Conservation (phyloP, 371 early-diverging fungal species). For the Lichtheimia ornata region DNA sequence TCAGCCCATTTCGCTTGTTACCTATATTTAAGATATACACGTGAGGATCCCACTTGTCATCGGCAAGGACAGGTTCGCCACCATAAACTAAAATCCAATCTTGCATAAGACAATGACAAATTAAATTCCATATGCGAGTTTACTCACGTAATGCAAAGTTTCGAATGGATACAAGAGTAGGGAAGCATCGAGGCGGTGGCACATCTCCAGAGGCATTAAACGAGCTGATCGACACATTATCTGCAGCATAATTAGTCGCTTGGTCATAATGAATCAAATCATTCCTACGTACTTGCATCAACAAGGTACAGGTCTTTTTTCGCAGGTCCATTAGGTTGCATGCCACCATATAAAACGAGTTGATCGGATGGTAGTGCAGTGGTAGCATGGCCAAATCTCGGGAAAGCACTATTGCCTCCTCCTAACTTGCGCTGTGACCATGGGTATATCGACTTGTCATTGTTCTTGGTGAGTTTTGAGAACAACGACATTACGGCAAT, state of each 20-base stretch:
- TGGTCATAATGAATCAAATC: background rate
- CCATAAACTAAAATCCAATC: slow-evolving; percentile 37
- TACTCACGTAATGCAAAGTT: slow-evolving; percentile 40
- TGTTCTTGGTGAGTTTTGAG: slow-evolving; percentile 50
- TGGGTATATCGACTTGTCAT: slow-evolving; percentile 48
- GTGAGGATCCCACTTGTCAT: slow-evolving; percentile 45
- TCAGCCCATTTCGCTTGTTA: slow-evolving; percentile 10
- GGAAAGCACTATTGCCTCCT: slow-evolving; percentile 41
- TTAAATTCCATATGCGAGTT: background rate
- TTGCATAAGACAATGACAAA: no score
- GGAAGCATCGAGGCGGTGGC: slow-evolving; percentile 34
- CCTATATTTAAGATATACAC: slow-evolving; percentile 46
- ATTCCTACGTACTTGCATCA: slow-evolving; percentile 55
- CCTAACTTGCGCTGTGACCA: slow-evolving; percentile 52
- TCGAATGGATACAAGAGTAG: slow-evolving; percentile 35
- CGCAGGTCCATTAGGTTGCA: slow-evolving; percentile 33
- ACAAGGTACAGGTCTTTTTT: slow-evolving; percentile 62
- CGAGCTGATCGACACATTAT: slow-evolving; percentile 33
- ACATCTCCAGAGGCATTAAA: slow-evolving; percentile 40
- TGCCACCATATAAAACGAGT: slow-evolving; percentile 63
- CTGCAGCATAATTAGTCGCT: slow-evolving; percentile 15
- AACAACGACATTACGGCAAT: slow-evolving; percentile 45
- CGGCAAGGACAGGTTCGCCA: slow-evolving; percentile 38
- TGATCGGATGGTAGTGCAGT: slow-evolving; percentile 49
- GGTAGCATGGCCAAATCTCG: slow-evolving; percentile 65